Evolutionary conservation across 1,284 basidiomycete genomes (phyloP), one percentile per base, ranked within the genome.

Genomic region (Peniophora sp.): DNA sequence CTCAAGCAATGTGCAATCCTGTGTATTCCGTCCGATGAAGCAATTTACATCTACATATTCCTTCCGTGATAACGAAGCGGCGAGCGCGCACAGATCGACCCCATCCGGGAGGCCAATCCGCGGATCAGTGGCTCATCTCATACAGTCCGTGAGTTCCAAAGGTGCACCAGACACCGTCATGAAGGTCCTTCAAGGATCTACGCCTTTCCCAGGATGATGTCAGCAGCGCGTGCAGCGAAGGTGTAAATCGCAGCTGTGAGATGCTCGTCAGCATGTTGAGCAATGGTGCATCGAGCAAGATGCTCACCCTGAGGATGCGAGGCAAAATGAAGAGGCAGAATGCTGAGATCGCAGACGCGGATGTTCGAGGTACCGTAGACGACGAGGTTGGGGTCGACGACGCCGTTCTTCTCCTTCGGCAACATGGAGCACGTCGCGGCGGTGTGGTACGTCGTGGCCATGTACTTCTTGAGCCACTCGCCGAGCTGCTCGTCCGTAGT

Each of bases 321-420:
- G 1, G 56, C 54, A 34, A 60, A 48, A 14, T 58, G 50, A 10
- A 62, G 42, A 9, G 63, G 60, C 5, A 62, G 37, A 35, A 67
- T 55, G 1, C 57, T 60, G 2, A 65, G 42, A 53, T 69, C 68
- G 20, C 62, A 62, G 24, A 70, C 65, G 18, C 68, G 59, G 20
- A 70, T 49, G 51, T 69, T 69, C 35, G 48, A 52, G 3, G 67
- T 66, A 17, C 67, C 68, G 51, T 69, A 68, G 14, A 80, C 79
- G 55, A 69, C 67, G 14, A 82, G 63, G 43, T 67, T 64, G 2
- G 70, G 62, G 63, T 77, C 76, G 37, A 83, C 79, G 10, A 82
- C 80, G 51, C 81, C 81, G 44, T 76, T 76, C 52, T 71, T 60
- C 24, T 70, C 70, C 48, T 67, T 58, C 10, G 81, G 81, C 41